Base-by-base conservation (phyloP, 257 asterid genomes). In the Nemophila menziesii region DNA sequence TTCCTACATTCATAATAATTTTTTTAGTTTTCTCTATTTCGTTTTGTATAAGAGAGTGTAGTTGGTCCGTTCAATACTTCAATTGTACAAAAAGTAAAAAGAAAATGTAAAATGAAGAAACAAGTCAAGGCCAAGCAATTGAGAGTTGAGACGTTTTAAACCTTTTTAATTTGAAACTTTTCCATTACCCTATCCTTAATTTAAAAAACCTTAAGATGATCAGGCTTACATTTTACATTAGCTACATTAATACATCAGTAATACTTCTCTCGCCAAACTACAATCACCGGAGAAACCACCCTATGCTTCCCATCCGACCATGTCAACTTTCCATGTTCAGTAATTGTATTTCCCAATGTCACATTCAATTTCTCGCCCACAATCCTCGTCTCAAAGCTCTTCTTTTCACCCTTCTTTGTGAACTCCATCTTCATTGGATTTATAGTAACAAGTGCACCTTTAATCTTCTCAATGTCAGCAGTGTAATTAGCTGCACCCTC, bases 211-310 rank as follows among this genome's bases (percentile, higher is more conserved):
- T n/a, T n/a, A n/a, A n/a, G n/a, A n/a, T n/a, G n/a, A n/a, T n/a
- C n/a, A n/a, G n/a, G n/a, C n/a, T n/a, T n/a, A n/a, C n/a, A n/a
- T n/a, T n/a, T n/a, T n/a, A n/a, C n/a, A n/a, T n/a, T n/a, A n/a
- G n/a, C n/a, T n/a, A n/a, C n/a, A n/a, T n/a, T n/a, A 7, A 2
- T 29, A 29, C 36, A 11, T 14, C 49, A 57, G 50, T 23, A 55
- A 5, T 21, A 55, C 29, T 34, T 33, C 4, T 48, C 37, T 14
- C 49, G 9, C 95, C 92, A 79, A 29, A 72, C 66, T 45, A 82
- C 87, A 48, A 66, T 61, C 46, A 86, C 67, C 41, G 94, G 93
- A 1, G 93, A 74, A 55, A 59, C 75, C 46, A 79, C 94, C 44
- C 59, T 49, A 34, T 65, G 82, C 43, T 46, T 54, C 48, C 84